Conservation (phyloP, 768 basidiomycete species). For the Amylocystis lapponica region DNA sequence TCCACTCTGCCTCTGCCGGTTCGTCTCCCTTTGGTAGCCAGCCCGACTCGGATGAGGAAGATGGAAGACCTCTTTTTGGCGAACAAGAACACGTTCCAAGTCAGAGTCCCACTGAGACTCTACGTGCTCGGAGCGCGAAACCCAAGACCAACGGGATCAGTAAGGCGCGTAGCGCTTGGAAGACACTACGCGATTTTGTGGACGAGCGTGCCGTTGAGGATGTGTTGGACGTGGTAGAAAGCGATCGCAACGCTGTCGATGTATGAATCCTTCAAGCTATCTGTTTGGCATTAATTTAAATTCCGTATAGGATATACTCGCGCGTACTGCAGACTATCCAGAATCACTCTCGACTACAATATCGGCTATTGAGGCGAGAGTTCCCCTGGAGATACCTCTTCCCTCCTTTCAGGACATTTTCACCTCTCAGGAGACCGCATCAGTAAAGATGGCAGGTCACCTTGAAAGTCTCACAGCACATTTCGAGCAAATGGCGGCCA, state of each 20-base stretch:
- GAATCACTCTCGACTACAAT: constrained; percentile 56
- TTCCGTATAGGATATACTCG: constrained; percentile 48
- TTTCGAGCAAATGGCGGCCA: constrained; percentile 71
- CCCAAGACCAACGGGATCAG: constrained; percentile 11
- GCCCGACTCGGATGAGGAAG: constrained; percentile 38
- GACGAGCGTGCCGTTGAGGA: constrained; percentile 81
- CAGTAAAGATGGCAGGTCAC: constrained; percentile 64
- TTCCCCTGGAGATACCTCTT: constrained; percentile 35
- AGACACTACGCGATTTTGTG: constrained; percentile 80
- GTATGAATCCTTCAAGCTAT: constrained; percentile 34
- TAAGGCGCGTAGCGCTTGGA: constrained; percentile 59
- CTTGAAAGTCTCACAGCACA: constrained; percentile 69
- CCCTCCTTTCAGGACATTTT: constrained; percentile 44
- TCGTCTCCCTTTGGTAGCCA: constrained; percentile 82
- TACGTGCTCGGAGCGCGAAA: constrained; percentile 22
- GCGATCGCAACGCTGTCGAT: constrained; percentile 60
- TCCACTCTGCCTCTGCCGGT: constrained; percentile 55
- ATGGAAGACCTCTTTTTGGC: constrained; percentile 14
- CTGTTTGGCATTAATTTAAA: constrained; percentile 19
- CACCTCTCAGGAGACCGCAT: constrained; percentile 50
- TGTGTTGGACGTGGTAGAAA: constrained; percentile 65
- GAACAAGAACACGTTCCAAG: constrained; percentile 14
- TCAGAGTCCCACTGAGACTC: constrained; percentile 39
- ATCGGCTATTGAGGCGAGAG: constrained; percentile 43
- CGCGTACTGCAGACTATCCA: constrained; percentile 61